A percentile compares a stretch with the other conserved stretches of the same genome.
These are phyloP conservation scores for Eremothecium cymbalariae DNA, from an alignment of 1,139 yeast species.

Conservation along the genomic window DNA sequence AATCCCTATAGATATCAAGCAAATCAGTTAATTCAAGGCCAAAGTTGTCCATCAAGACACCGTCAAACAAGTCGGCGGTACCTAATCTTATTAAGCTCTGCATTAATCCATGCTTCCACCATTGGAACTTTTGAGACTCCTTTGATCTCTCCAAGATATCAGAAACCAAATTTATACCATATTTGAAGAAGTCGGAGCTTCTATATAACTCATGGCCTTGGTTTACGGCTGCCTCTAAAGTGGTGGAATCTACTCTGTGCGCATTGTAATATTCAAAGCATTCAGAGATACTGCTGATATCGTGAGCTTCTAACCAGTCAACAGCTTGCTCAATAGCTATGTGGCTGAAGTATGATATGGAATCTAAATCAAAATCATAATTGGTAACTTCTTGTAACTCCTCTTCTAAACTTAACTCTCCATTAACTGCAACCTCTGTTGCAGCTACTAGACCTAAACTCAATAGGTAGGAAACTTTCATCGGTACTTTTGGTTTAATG, in stretches of 20 bases:
- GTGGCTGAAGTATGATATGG: conserved; percentile 2
- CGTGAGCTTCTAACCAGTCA: conserved; percentile 4
- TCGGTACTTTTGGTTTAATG: neutral
- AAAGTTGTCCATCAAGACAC: conserved; percentile 2
- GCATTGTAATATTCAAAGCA: conserved; percentile 4
- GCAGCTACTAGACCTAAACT: conserved; percentile 4
- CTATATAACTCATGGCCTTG: conserved; percentile 3
- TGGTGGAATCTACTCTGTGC: conserved; percentile 2
- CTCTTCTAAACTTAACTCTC: conserved; percentile 1
- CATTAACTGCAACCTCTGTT: neutral
- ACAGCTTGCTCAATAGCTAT: conserved; percentile 4
- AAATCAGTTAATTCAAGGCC: neutral
- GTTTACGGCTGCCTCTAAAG: neutral
- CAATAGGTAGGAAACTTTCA: conserved; percentile 3
- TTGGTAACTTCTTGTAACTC: conserved; percentile 1
- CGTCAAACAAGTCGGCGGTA: conserved; percentile 2
- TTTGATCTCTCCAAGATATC: conserved; percentile 4
- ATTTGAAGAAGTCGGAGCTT: conserved; percentile 3
- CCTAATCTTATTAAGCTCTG: conserved; percentile 5
- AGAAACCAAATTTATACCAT: conserved; percentile 3
- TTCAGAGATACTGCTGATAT: conserved; percentile 5
- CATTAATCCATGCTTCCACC: conserved; percentile 5
- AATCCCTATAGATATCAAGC: conserved; percentile 2
- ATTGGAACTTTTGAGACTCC: conserved; percentile 5
- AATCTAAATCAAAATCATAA: conserved; percentile 5